Evolutionary conservation across 495 filamentous ascomycete species (phyloP).

Genomic region (Annulohypoxylon moriforme): DNA sequence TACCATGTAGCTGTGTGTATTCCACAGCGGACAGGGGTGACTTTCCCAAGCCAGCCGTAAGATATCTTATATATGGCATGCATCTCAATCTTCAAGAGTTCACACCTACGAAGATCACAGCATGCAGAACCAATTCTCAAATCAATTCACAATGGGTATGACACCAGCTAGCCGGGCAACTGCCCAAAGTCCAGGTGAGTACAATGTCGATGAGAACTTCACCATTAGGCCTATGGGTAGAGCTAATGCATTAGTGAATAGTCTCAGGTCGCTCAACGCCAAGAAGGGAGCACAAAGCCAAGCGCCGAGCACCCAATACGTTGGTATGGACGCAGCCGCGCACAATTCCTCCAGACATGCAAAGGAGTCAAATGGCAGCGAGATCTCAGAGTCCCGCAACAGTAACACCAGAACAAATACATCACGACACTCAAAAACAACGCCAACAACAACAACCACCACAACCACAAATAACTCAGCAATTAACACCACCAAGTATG

Average conservation of each 20-base stretch:
- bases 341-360: conserved; percentile 17
- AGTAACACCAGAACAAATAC: background rate
- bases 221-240: background rate
- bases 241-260: background rate
- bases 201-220: background rate
- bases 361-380: conserved; percentile 7
- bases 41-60: background rate
- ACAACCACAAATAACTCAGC: conserved; percentile 4
- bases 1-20: background rate
- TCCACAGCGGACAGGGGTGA: background rate
- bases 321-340: conserved; percentile 20
- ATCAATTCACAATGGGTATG: conserved; percentile 4
- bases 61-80: conserved; percentile 10
- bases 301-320: conserved; percentile 13
- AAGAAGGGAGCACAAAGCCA: conserved; percentile 12
- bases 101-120: background rate
- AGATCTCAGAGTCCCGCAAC: conserved; percentile 4
- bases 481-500: conserved; percentile 17
- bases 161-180: conserved; percentile 12
- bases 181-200: conserved; percentile 15
- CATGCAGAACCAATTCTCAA: conserved; percentile 6
- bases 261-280: conserved; percentile 11
- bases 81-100: background rate
- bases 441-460: background rate
- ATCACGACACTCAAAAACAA: background rate